Evolutionary conservation across 257 asterid genomes (phyloP).

Genomic region (Orobanche coerulescens): DNA sequence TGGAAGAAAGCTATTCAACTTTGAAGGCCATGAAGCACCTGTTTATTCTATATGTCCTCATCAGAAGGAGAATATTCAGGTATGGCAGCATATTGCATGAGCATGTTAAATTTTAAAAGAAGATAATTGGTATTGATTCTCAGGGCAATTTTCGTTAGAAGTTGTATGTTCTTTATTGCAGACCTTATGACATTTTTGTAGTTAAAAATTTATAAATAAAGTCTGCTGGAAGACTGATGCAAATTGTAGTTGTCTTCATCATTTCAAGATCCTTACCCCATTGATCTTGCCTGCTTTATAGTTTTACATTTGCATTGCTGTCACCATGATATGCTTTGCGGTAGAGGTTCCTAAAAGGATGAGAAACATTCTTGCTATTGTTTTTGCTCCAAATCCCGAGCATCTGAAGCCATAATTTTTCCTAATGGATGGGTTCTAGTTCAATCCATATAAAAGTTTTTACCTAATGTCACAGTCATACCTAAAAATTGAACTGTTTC

Average conservation of each 20-base stretch:
- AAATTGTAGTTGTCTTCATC: not conserved
- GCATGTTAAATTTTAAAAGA: slow-evolving; percentile 2
- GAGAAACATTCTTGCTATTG: not conserved
- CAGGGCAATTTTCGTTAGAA: not conserved
- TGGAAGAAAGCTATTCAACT: slow-evolving; percentile 76
- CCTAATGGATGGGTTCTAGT: slow-evolving; percentile 5
- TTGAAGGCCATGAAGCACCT: slow-evolving; percentile 98
- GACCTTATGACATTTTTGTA: not conserved
- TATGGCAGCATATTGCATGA: slow-evolving; percentile 17
- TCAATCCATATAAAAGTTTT: not conserved
- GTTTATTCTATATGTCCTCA: slow-evolving; percentile 96
- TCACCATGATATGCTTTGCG: no score
- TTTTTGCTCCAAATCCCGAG: not conserved
- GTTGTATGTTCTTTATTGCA: not conserved
- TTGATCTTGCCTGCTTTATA: no score
- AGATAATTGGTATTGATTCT: not conserved
- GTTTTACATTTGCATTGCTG: no score
- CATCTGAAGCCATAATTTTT: not conserved
- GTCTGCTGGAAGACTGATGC: not conserved
- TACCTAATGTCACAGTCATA: not conserved
- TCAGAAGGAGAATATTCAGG: slow-evolving; percentile 96
- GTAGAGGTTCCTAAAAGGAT: no score
- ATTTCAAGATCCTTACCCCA: not conserved
- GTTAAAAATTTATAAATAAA: not conserved
- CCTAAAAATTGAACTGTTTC: not conserved